Percentiles rank a stretch among this genome's conserved stretches.
These are phyloP conservation scores for Myxozyma udenii DNA, from an alignment of 805 yeast genomes.

Conservation along the genomic window DNA sequence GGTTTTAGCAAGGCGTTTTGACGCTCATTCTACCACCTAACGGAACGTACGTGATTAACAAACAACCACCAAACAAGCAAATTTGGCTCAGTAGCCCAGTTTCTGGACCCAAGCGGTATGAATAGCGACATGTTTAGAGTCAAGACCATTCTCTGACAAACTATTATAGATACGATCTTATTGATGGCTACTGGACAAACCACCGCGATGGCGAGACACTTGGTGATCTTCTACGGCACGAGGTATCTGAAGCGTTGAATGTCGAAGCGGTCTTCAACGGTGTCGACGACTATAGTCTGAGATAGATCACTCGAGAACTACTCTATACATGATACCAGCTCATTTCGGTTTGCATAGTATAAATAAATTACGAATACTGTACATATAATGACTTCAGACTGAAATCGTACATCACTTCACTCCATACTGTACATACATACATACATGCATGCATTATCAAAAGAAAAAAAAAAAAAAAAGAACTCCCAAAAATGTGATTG, in stretches of 20 bases:
- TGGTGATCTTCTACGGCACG: slow-evolving; percentile 51
- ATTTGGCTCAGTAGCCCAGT: slow-evolving; percentile 93
- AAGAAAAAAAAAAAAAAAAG: too few relatives aligned
- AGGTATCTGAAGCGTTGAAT: slow-evolving; percentile 37
- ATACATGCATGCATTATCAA: too few relatives aligned
- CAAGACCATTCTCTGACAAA: slow-evolving; percentile 31
- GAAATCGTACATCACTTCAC: too few relatives aligned
- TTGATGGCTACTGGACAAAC: slow-evolving; percentile 74
- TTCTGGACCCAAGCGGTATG: slow-evolving; percentile 74
- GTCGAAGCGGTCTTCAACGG: slow-evolving; percentile 28
- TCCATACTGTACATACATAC: too few relatives aligned
- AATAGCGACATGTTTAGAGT: not conserved
- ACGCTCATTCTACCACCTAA: slow-evolving; percentile 64
- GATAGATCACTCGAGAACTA: not conserved
- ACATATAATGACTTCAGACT: too few relatives aligned
- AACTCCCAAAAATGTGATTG: too few relatives aligned
- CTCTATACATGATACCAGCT: not conserved
- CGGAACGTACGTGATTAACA: slow-evolving; percentile 90
- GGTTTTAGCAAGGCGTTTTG: slow-evolving; percentile 77
- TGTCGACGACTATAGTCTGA: slow-evolving; percentile 26
- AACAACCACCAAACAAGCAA: slow-evolving; percentile 96
- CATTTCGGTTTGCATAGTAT: not conserved
- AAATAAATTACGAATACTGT: not conserved
- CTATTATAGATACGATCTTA: slow-evolving; percentile 58
- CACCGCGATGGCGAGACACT: slow-evolving; percentile 59